Conservation (phyloP, 495 filamentous ascomycete genomes). For the Aspergillus heteromorphus region DNA sequence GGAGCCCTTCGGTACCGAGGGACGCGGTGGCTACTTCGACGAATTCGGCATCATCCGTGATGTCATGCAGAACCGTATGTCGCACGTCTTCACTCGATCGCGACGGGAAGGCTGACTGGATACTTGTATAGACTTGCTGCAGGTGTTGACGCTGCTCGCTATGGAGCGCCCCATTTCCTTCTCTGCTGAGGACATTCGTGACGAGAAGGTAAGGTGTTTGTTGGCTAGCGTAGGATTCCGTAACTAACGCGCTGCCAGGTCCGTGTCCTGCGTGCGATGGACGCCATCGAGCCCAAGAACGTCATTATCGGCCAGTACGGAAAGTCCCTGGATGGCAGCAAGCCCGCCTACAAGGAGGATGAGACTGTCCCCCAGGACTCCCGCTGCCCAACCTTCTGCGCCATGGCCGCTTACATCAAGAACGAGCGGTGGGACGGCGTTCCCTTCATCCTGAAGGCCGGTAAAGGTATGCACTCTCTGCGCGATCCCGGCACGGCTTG, state of each 20-base stretch:
- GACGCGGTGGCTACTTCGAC: slow-evolving; percentile 97
- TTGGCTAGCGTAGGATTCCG: background rate
- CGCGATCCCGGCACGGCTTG: background rate
- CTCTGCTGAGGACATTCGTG: slow-evolving; percentile 95
- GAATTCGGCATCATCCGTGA: slow-evolving; percentile 99
- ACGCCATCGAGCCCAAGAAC: slow-evolving; percentile 97
- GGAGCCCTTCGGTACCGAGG: slow-evolving; percentile 99
- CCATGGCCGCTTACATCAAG: slow-evolving; percentile 96
- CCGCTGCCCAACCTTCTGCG: slow-evolving; percentile 95
- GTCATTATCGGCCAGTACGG: slow-evolving; percentile 99
- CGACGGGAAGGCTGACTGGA: slow-evolving; percentile 17
- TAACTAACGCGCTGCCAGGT: slow-evolving; percentile 26
- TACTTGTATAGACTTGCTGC: slow-evolving; percentile 63
- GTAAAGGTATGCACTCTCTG: slow-evolving; percentile 61
- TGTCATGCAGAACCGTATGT: slow-evolving; percentile 87
- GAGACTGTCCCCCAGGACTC: slow-evolving; percentile 97
- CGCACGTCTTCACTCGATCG: background rate
- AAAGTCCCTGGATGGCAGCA: slow-evolving; percentile 91
- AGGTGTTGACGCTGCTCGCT: slow-evolving; percentile 90
- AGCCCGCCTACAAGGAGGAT: slow-evolving; percentile 97
- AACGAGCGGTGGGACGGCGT: slow-evolving; percentile 99
- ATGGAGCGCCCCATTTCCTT: slow-evolving; percentile 99
- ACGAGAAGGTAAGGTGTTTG: slow-evolving; percentile 74
- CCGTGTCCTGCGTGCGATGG: slow-evolving; percentile 88
- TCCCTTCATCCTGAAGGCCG: slow-evolving; percentile 98